A percentile compares a stretch with the other conserved stretches of the same genome.
Conservation (phyloP, 2,329 filamentous ascomycete species). For the Botryotinia narcissicola region DNA sequence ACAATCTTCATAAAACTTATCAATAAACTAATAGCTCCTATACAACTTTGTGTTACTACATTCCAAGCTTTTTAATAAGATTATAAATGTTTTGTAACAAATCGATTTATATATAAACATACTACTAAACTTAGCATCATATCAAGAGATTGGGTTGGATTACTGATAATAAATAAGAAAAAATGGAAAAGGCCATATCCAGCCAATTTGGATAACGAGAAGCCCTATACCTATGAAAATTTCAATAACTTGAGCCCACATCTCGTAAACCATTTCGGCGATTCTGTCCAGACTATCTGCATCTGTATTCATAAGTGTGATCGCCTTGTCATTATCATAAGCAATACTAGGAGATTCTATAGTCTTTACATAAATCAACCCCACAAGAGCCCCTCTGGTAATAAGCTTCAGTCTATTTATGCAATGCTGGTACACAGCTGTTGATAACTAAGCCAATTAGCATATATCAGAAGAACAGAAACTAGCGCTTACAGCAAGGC, state of each 20-base stretch:
- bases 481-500: constrained; percentile 7
- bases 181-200: constrained; percentile 44
- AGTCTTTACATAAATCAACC: constrained; percentile 41
- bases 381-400: constrained; percentile 40
- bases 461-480: neutral
- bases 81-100: constrained; percentile 41
- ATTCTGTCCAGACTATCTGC: constrained; percentile 39
- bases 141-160: neutral
- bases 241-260: constrained; percentile 45
- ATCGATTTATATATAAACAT: constrained; percentile 44
- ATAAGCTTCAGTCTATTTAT: constrained; percentile 40
- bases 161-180: constrained; percentile 44
- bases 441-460: constrained; percentile 36
- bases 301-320: constrained; percentile 46
- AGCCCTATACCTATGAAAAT: constrained; percentile 43
- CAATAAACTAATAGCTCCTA: constrained; percentile 40
- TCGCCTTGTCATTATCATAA: constrained; percentile 39
- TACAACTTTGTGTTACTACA: constrained; percentile 42
- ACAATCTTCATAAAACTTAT: constrained; percentile 42
- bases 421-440: constrained; percentile 37
- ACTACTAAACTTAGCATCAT: constrained; percentile 34
- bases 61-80: constrained; percentile 43
- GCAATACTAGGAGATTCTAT: constrained; percentile 32
- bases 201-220: constrained; percentile 43
- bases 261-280: constrained; percentile 44